Base-by-base conservation (phyloP, 1,139 yeast species). In the Blastobotrys aristatus region DNA sequence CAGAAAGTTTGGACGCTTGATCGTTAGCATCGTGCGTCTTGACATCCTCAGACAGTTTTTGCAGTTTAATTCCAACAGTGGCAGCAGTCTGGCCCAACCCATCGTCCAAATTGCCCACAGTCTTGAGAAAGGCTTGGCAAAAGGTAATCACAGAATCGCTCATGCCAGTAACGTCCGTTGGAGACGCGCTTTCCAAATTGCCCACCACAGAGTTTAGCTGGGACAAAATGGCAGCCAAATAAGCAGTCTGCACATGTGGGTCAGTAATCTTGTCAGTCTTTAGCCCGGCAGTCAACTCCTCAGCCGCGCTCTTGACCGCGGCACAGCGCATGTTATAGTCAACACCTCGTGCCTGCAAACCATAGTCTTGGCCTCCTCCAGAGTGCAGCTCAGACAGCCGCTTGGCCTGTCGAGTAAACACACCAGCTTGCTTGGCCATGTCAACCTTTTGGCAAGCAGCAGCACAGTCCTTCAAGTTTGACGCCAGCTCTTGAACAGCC, bases 381-480 rank as follows among this genome's bases (percentile, higher is more conserved):
- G n/a, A n/a, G n/a, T n/a, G n/a, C 27, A 24, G 10, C 5, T 24
- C 27, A 30, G 33, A 30, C 6, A 30, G 7, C 6, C 6, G 5
- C n/a, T 30, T 30, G 27, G 27, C 27, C 10, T 24, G 27, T 6
- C n/a, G 16, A 10, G 6, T 22, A 8, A 39, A 7, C 20, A 36
- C 18, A 16, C 29, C 26, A n/a, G 51, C 50, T 20, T 46, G 49
- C 32, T 48, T 33, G 36, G 45, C 46, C 52, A 52, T 49, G 11
- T 49, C 48, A 18, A 34, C 27, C 47, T 43, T 44, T 6, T 39
- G 50, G 16, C 57, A 54, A 3, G 46, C 21, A 40, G 47, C 51
- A 20, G 62, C 50, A 50, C 45, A 42, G 7, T 34, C 36, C 14
- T 27, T 18, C n/a, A 39, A 21, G 8, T 24, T 24, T 10, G 6